Evolutionary conservation across 257 asterid species (phyloP), one percentile per base, ranked within the genome.

Genomic region (Przewalskia tangutica): DNA sequence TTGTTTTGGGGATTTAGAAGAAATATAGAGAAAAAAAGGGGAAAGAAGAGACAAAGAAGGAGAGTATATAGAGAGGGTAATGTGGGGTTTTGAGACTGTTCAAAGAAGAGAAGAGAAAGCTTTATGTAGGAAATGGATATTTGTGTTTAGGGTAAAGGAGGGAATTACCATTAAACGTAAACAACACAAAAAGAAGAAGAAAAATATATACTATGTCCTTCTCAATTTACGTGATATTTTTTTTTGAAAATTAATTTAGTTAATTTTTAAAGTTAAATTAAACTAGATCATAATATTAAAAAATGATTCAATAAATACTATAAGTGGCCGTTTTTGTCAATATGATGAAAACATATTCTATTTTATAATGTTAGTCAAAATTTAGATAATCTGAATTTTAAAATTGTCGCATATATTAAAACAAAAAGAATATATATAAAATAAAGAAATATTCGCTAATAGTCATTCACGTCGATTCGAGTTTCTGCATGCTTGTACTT

Each of bases 101-200:
- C 54, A 17, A 71, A 60, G 82, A 84, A 67, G 88, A 59, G 55
- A 86, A 83, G 36, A 71, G 11, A 48, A 48, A 50, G 91, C 85
- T 87, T 90, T 92, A 91, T 83, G 90, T 88, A 87, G 89, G 85
- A 86, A 82, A 86, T 82, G 79, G 73, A 82, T 85, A 83, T 82
- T 79, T 85, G 88, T 89, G 91, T 85, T 86, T 90, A 89, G 92
- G 90, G 92, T 87, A 88, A 88, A 86, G 87, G 84, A 17, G 86
- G 86, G 90, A 77, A 71, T 78, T 83, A 36, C 2, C 10, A 79
- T 7, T 34, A 32, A 36, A 38, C 58, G 42, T 60, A 73, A 81
- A 63, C 59, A 85, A 56, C 8, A n/a, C 12, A 13, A n/a, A 83
- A 76, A 44, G 3, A 14, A 3, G 2, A 36, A 16, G 20, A 63